Evolutionary conservation across 78 protist genomes (phyloP), one percentile per base, ranked within the genome.

Genomic region (Dictyostelium firmibasis): DNA sequence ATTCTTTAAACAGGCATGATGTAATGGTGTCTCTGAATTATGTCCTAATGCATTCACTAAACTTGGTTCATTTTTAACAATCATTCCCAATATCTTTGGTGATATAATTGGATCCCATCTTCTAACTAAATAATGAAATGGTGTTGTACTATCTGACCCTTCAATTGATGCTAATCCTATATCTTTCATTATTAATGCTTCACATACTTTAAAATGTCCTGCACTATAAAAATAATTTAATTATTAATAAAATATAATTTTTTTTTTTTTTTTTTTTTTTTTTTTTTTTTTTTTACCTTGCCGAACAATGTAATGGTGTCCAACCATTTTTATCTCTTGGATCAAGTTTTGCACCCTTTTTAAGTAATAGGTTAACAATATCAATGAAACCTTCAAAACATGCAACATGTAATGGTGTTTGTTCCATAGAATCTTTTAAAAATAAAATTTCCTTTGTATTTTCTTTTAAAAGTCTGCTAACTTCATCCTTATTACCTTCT

Each of bases 371-470:
- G 14, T 33, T 13, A 33, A 84, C 96, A 6, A 85, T 70, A 13
- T 82, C 86, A 7, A 27, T 47, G 27, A 33, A 69, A 69, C 96
- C 91, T 16, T 92, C 92, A 35, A 72, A 47, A 75, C 96, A 74
- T 13, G 91, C 96, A 8, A 92, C 57, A 35, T 92, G 96, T 11
- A 92, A 43, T 23, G 96, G 96, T 57, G 96, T 92, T 35, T 92
- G 92, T 57, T 81, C 96, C 10, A 33, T 67, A 14, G 86, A 14
- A 72, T 92, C 86, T 41, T 79, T 87, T 50, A 87, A 29, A 62
- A 67, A 87, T 3, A 84, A 35, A 16, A 84, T 33, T 23, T 84
- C 89, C 72, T 57, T 91, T 67, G 95, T 81, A 72, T 87, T 87
- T 11, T 87, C 86, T 44, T 87, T 87, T 64, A 87, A 50, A 9